Percentiles rank a stretch among this genome's conserved stretches.
Evolutionary conservation across 345 rosid genomes (phyloP).

Genomic region (Luvunga scandens): DNA sequence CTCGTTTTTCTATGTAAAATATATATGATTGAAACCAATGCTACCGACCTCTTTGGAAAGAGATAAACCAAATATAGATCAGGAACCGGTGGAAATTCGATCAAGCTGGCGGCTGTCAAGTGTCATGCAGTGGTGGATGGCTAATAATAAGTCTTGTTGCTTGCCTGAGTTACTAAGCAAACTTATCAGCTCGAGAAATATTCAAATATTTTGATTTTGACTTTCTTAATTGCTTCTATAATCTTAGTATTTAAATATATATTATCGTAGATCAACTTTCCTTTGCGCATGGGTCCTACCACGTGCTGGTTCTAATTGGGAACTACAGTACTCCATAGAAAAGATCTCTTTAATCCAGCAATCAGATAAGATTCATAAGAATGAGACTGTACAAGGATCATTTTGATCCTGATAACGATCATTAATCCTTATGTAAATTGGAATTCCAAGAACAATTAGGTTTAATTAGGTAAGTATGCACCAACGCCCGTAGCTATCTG

Average conservation of each 20-base stretch:
- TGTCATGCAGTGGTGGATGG: neutral
- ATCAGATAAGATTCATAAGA: neutral
- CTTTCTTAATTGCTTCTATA: slow-evolving; percentile 13
- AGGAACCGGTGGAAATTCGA: neutral
- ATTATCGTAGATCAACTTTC: neutral
- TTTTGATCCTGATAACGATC: neutral
- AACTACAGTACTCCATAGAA: neutral
- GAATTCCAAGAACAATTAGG: neutral
- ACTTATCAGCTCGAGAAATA: slow-evolving; percentile 37
- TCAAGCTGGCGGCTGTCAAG: slow-evolving; percentile 7
- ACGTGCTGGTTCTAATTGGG: slow-evolving; percentile 7
- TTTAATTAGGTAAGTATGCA: neutral
- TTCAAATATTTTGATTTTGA: slow-evolving; percentile 23
- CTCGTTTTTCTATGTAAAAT: neutral
- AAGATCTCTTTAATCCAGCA: neutral
- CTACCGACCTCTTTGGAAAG: neutral
- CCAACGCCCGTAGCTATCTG: neutral
- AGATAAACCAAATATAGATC: neutral
- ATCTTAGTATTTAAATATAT: neutral
- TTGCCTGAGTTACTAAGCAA: slow-evolving; percentile 28
- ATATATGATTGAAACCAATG: slow-evolving; percentile 2
- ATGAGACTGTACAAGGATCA: neutral
- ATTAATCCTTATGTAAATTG: neutral
- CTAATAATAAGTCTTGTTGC: slow-evolving; percentile 7
- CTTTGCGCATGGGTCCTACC: slow-evolving; percentile 9